Evolutionary conservation across 2,329 filamentous ascomycete species (phyloP).

Genomic region (Cytospora mali): DNA sequence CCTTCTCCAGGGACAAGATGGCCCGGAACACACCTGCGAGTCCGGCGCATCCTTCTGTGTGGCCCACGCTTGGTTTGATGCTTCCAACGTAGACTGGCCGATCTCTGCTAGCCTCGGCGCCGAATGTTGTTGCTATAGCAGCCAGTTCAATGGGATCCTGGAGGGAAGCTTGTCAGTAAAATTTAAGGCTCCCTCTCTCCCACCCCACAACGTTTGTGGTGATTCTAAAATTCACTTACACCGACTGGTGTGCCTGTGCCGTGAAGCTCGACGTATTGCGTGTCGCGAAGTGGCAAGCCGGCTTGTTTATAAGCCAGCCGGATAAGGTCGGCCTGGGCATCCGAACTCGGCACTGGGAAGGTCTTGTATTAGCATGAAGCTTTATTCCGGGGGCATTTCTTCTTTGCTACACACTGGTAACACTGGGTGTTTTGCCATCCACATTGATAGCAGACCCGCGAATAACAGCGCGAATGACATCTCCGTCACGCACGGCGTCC

Average conservation of each 20-base stretch:
- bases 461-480: slow-evolving; percentile 46
- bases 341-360: slow-evolving; percentile 43
- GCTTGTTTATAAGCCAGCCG: slow-evolving; percentile 36
- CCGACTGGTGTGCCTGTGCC: slow-evolving; percentile 38
- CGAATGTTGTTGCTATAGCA: slow-evolving; percentile 42
- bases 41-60: slow-evolving; percentile 53
- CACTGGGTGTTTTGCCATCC: slow-evolving; percentile 47
- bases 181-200: no score
- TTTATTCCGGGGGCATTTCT: no score
- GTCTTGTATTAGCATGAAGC: no score
- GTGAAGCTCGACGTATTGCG: slow-evolving; percentile 3
- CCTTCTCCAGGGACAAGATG: slow-evolving; percentile 52
- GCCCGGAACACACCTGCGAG: slow-evolving; percentile 56
- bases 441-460: slow-evolving; percentile 41
- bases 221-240: slow-evolving; percentile 29
- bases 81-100: slow-evolving; percentile 40
- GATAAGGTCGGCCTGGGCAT: slow-evolving; percentile 40
- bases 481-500: slow-evolving; percentile 50
- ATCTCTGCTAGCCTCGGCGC: slow-evolving; percentile 33
- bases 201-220: no score
- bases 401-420: no score
- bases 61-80: slow-evolving; percentile 47
- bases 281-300: slow-evolving; percentile 26
- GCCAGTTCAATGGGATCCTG: slow-evolving; percentile 46
- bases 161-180: not conserved